Conservation (phyloP, 2,329 filamentous ascomycete species). For the Exophiala sp. region DNA sequence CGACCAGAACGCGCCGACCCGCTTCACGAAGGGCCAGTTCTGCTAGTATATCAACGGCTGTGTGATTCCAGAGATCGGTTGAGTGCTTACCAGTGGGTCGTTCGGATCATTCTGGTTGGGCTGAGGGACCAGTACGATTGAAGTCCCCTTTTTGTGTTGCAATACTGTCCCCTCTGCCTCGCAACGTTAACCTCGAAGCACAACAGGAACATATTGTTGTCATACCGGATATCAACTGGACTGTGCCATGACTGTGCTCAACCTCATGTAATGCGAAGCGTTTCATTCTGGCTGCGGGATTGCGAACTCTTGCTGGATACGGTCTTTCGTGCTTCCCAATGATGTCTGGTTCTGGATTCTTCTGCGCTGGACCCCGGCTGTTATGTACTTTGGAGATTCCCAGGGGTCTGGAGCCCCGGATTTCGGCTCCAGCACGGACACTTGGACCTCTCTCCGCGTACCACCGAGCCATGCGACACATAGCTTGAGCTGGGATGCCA, state of each 20-base stretch:
- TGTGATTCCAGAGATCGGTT: background rate
- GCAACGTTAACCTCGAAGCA: background rate
- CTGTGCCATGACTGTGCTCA: slow-evolving; percentile 10
- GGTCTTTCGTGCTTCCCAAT: no score
- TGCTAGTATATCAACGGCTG: background rate
- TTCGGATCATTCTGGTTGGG: background rate
- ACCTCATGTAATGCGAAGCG: slow-evolving; percentile 4
- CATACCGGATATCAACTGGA: slow-evolving; percentile 9
- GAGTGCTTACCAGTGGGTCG: background rate
- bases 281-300: background rate
- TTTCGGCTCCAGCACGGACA: no score
- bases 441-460: no score
- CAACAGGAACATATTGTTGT: background rate
- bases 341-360: no score
- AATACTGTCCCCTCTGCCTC: background rate
- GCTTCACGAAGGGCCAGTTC: slow-evolving; percentile 5
- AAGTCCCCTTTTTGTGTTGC: background rate
- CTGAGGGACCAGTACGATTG: background rate
- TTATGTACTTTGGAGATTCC: no score
- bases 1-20: slow-evolving; percentile 2
- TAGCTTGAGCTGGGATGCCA: no score
- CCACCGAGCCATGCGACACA: no score
- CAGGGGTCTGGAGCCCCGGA: no score
- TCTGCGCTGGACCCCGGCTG: no score
- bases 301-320: background rate